Base-by-base conservation (phyloP, 345 rosid species). In the Rhizophora mangle region DNA sequence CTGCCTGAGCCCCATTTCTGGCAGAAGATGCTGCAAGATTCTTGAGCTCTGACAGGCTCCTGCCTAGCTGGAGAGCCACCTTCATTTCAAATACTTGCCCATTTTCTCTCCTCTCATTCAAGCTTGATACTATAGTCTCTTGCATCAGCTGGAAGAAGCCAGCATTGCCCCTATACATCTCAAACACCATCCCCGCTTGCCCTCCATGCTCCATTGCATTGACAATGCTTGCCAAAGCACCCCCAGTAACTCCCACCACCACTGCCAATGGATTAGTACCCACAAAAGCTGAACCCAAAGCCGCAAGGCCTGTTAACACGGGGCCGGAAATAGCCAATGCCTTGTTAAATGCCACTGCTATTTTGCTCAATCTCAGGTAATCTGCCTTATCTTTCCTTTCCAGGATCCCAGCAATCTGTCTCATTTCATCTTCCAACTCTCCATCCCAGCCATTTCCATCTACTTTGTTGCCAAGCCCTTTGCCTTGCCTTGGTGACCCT, bases 151-250 rank as follows among this genome's bases (percentile, higher is more conserved):
- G 71, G 11, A 80, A 82, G 73, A 80, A 84, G 7, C 90, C 88
- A 0, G 84, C 90, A 39, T 79, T 82, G 71, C 75, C 66, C 11
- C 85, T 49, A 10, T 84, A 80, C 87, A 86, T 80, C 81, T 84
- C 87, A 16, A 86, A 76, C 78, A 84, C 85, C 87, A 86, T 84
- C n/a, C 87, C 90, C 15, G 79, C 79, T 74, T 79, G 86, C 11
- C 75, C 72, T 13, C 85, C 87, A 58, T 86, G 87, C 76, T 80
- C 86, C 9, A 82, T 9, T 24, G 82, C 68, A 67, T 75, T 84
- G 34, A 80, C 76, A 6, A 75, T 39, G 57, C 83, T 63, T 9
- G 24, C 65, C 24, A 24, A 24, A 24, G 24, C 24, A 24, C 24
- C 24, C 24, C 24, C 24, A 24, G 24, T 1, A 20, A 80, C 81